These are phyloP conservation scores for Spizellomyces sp. DNA, from an alignment of 192 early-diverging fungal species.

Conservation along the genomic window DNA sequence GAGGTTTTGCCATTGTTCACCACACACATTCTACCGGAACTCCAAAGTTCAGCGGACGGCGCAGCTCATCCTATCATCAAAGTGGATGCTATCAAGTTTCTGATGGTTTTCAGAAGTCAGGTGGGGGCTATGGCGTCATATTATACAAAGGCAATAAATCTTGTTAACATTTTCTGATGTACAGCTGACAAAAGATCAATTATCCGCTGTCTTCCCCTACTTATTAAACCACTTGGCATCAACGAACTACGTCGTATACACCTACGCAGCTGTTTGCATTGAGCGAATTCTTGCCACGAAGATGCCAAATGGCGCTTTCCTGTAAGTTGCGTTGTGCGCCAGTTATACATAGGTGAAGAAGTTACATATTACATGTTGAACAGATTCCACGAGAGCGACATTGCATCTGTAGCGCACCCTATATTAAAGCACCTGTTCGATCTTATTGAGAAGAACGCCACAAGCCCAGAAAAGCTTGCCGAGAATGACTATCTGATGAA, in stretches of 20 bases:
- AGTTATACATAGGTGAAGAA: background rate
- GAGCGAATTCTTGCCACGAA: conserved; percentile 89
- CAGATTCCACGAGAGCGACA: conserved; percentile 68
- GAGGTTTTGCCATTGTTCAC: conserved; percentile 83
- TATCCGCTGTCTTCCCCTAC: conserved; percentile 74
- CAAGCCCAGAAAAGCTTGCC: conserved; percentile 86
- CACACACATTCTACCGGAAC: conserved; percentile 79
- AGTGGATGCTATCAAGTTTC: conserved; percentile 92
- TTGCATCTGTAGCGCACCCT: conserved; percentile 66
- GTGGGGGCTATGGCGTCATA: conserved; percentile 24
- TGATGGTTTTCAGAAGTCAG: conserved; percentile 92
- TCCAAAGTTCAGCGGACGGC: conserved; percentile 71
- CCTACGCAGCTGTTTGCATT: conserved; percentile 89
- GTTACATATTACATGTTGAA: conserved; percentile 13
- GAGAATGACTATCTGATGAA: conserved; percentile 98
- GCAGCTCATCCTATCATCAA: conserved; percentile 84
- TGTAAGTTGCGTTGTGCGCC: background rate
- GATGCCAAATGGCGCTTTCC: conserved; percentile 27
- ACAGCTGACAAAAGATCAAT: conserved; percentile 74
- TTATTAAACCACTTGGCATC: conserved; percentile 82
- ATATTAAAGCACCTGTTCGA: conserved; percentile 77
- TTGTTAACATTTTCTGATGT: background rate
- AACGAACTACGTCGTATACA: conserved; percentile 80
- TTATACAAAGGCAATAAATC: no score
- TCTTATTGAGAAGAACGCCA: conserved; percentile 69